phyloP scores from a whole-genome alignment of 2,329 filamentous ascomycete species.

The Incumbomyces lentus region DNA sequence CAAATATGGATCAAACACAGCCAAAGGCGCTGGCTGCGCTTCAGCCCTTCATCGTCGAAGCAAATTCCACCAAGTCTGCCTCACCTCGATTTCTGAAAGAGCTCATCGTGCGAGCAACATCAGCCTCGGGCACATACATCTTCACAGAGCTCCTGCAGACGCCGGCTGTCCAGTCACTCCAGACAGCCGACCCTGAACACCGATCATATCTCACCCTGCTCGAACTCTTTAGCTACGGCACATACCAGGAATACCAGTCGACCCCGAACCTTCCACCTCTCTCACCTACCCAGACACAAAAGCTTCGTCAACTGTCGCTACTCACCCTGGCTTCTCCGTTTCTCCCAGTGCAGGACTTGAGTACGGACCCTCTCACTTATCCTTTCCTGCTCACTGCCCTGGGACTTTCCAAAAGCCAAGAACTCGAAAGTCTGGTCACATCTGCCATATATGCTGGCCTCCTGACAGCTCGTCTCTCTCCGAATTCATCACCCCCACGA shows the following conservation, averaged over 20 bases:
- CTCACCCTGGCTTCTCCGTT: slow-evolving; percentile 59
- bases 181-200: slow-evolving; percentile 46
- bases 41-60: slow-evolving; percentile 81
- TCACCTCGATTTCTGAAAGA: slow-evolving; percentile 77
- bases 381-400: slow-evolving; percentile 55
- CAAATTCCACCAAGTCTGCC: slow-evolving; percentile 60
- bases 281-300: slow-evolving; percentile 61
- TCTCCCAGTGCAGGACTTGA: not conserved
- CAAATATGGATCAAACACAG: slow-evolving; percentile 38
- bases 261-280: slow-evolving; percentile 58
- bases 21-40: slow-evolving; percentile 48
- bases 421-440: slow-evolving; percentile 79
- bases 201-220: slow-evolving; percentile 58
- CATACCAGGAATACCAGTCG: slow-evolving; percentile 65
- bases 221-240: slow-evolving; percentile 86
- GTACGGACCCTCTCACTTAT: slow-evolving; percentile 52
- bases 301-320: slow-evolving; percentile 84
- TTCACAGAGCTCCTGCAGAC: slow-evolving; percentile 87
- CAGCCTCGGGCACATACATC: slow-evolving; percentile 79
- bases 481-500: slow-evolving; percentile 63
- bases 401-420: slow-evolving; percentile 53
- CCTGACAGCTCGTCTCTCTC: slow-evolving; percentile 73
- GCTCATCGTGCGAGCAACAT: slow-evolving; percentile 77
- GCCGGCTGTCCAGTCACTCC: slow-evolving; percentile 65
- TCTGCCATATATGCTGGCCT: slow-evolving; percentile 79